A percentile compares a stretch with the other conserved stretches of the same genome.
These are phyloP conservation scores for Tetracladium setigerum DNA, from an alignment of 495 filamentous ascomycete species.

Conservation along the genomic window DNA sequence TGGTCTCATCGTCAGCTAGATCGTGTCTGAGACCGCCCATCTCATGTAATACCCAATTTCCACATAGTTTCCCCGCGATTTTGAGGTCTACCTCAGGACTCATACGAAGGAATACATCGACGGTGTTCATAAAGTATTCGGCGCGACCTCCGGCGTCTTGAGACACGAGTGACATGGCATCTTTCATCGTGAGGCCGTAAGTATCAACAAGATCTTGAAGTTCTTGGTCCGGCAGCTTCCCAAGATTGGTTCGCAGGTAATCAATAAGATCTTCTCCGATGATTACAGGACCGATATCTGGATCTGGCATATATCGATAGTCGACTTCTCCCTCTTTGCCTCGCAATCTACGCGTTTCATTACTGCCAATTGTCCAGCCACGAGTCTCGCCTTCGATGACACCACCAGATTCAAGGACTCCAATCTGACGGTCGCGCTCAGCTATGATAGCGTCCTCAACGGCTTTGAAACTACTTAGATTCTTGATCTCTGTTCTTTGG, in stretches of 20 bases:
- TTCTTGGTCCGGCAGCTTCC: constrained; percentile 61
- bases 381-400: constrained; percentile 80
- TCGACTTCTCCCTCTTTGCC: constrained; percentile 97
- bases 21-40: constrained; percentile 61
- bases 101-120: constrained; percentile 31
- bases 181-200: constrained; percentile 69
- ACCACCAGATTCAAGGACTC: constrained; percentile 69
- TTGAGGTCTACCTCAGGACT: constrained; percentile 1
- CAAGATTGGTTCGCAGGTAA: constrained; percentile 51
- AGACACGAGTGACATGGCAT: constrained; percentile 72
- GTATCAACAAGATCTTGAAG: constrained; percentile 46
- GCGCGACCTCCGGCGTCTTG: constrained; percentile 74
- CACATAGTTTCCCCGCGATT: constrained; percentile 36
- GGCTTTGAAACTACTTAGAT: constrained; percentile 87
- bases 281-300: constrained; percentile 74
- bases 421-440: constrained; percentile 84
- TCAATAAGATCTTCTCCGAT: constrained; percentile 64
- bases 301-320: constrained; percentile 98
- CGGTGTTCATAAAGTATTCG: constrained; percentile 75
- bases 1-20: constrained; percentile 21
- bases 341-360: constrained; percentile 68
- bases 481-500: constrained; percentile 95
- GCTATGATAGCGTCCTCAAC: constrained; percentile 90
- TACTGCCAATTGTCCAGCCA: constrained; percentile 79
- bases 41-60: constrained; percentile 77